A percentile compares a stretch with the other conserved stretches of the same genome.
Conservation (phyloP, 306 rosid genomes). For the Quercus variabilis region DNA sequence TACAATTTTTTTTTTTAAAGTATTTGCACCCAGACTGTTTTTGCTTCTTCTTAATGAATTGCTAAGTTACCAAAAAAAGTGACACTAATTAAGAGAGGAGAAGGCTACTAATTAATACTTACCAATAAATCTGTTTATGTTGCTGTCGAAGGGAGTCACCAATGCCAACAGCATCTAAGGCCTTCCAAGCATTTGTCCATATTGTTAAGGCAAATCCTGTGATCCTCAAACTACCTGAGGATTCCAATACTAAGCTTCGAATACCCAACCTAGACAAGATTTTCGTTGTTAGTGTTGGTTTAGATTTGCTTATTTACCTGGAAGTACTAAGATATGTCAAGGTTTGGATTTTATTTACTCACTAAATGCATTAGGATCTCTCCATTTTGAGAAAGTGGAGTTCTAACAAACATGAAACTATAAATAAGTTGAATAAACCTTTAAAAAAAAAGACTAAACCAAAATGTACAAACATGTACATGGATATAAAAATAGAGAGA, state of each 20-base stretch:
- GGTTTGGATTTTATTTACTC: no score
- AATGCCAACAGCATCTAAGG: slow-evolving; percentile 64
- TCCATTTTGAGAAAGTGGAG: no score
- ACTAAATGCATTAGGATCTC: neutral
- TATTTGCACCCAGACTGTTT: no score
- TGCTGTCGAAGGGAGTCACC: slow-evolving; percentile 49
- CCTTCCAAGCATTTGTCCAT: slow-evolving; percentile 83
- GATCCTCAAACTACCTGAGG: slow-evolving; percentile 45
- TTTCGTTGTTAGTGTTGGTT: no score
- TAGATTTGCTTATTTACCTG: no score
- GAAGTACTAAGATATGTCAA: no score
- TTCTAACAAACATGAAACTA: no score
- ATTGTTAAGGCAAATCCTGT: slow-evolving; percentile 46
- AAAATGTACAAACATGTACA: neutral
- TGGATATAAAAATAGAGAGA: neutral
- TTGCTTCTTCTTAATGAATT: no score
- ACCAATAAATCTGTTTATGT: slow-evolving; percentile 49
- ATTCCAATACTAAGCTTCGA: slow-evolving; percentile 64
- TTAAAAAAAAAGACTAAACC: no score
- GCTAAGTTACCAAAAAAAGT: no score
- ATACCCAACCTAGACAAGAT: slow-evolving; percentile 40
- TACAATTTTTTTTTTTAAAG: no score
- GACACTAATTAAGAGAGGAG: neutral
- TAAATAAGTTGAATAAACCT: no score
- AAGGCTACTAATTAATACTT: neutral